phyloP scores from a whole-genome alignment of 345 rosid species.

The Arabis hirsuta region DNA sequence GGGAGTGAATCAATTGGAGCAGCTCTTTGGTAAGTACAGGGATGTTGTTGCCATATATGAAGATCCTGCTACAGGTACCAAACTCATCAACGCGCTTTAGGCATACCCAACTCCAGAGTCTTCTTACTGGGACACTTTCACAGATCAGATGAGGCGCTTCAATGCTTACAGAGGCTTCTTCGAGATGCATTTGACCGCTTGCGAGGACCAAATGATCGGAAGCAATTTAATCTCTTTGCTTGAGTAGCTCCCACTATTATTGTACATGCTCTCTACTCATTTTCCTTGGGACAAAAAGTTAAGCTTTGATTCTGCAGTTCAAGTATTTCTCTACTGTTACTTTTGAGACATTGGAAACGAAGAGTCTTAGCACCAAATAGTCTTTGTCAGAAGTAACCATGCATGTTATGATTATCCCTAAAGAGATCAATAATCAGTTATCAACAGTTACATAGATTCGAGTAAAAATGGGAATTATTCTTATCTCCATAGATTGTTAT shows the following conservation, averaged over 20 bases:
- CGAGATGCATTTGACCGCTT: too few species aligned
- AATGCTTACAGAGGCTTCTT: too few species aligned
- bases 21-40: conserved; percentile 64
- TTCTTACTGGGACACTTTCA: too few species aligned
- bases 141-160: too few species aligned
- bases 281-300: not conserved
- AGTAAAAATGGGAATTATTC: conserved; percentile 23
- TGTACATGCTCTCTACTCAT: conserved; percentile 33
- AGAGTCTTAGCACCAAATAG: too few species aligned
- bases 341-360: not conserved
- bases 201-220: not conserved
- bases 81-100: conserved; percentile 52
- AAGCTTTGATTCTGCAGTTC: conserved; percentile 11
- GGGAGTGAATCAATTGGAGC: conserved; percentile 76
- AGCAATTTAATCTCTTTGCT: conserved; percentile 10
- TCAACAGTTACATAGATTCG: conserved; percentile 13
- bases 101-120: not conserved
- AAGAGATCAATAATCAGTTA: conserved; percentile 9
- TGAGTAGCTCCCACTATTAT: conserved; percentile 15
- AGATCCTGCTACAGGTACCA: conserved; percentile 64
- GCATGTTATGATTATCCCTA: too few species aligned
- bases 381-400: too few species aligned
- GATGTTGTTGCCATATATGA: conserved; percentile 71
- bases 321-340: not conserved
- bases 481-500: conserved; percentile 18